These are phyloP conservation scores for Salix koriyanagi DNA, from an alignment of 345 rosid species.

Conservation along the genomic window DNA sequence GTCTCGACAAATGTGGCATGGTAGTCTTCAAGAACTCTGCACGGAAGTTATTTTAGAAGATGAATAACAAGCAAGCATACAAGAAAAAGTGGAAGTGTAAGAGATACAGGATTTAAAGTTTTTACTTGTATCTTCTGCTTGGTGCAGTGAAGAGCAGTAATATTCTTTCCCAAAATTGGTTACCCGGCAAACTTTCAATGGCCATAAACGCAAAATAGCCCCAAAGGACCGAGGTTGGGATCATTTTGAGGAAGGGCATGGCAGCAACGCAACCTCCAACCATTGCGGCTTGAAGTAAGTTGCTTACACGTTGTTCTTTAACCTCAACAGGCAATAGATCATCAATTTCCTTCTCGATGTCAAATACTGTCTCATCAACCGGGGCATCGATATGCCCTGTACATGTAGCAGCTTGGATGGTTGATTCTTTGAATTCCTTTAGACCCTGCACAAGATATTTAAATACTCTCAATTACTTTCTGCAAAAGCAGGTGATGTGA, in stretches of 20 bases:
- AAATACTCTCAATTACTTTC: neutral
- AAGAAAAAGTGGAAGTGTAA: neutral
- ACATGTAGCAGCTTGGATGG: conserved; percentile 30
- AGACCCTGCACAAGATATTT: conserved; percentile 22
- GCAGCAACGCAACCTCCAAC: conserved; percentile 34
- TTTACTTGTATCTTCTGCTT: conserved; percentile 33
- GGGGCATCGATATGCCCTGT: conserved; percentile 31
- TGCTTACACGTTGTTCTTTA: conserved; percentile 26
- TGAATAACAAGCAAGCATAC: neutral
- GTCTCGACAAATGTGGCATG: conserved; percentile 32
- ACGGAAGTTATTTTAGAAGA: neutral
- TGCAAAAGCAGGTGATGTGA: neutral
- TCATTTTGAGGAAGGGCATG: conserved; percentile 35
- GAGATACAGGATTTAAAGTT: neutral
- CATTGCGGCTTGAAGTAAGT: conserved; percentile 29
- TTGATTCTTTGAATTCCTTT: conserved; percentile 26
- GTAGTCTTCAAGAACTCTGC: conserved; percentile 32
- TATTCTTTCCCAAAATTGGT: conserved; percentile 33
- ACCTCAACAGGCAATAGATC: conserved; percentile 29
- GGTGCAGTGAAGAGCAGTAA: conserved; percentile 32
- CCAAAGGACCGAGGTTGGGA: conserved; percentile 35
- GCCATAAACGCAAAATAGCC: conserved; percentile 36
- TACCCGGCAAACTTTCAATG: conserved; percentile 32
- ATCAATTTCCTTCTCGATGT: conserved; percentile 34
- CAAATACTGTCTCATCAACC: conserved; percentile 28